A percentile compares a stretch with the other conserved stretches of the same genome.
phyloP scores from a whole-genome alignment of 2,329 filamentous ascomycete genomes.

The Hypoxylon sp. region DNA sequence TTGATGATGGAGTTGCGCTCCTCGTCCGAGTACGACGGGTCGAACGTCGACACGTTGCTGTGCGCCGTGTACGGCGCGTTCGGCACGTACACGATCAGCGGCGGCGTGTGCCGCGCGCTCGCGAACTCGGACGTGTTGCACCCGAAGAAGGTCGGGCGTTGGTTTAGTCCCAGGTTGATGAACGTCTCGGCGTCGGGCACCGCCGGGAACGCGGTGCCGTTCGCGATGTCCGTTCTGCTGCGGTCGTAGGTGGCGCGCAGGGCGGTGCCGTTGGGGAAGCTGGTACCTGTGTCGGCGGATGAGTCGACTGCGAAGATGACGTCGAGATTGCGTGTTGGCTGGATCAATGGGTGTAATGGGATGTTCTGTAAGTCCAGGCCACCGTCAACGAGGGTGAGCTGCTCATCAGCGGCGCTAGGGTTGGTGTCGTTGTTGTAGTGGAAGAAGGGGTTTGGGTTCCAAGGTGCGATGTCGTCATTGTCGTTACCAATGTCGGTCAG shows the following conservation, averaged over 20 bases:
- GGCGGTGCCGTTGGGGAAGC: slow-evolving; percentile 84
- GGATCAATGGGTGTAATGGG: slow-evolving; percentile 82
- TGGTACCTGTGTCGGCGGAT: slow-evolving; percentile 77
- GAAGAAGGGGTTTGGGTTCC: slow-evolving; percentile 82
- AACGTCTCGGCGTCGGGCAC: slow-evolving; percentile 84
- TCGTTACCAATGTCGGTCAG: slow-evolving; percentile 69
- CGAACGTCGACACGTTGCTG: slow-evolving; percentile 86
- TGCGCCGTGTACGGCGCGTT: slow-evolving; percentile 83
- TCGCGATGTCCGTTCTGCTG: slow-evolving; percentile 67
- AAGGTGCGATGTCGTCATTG: slow-evolving; percentile 81
- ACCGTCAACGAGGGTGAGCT: slow-evolving; percentile 82
- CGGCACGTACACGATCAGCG: slow-evolving; percentile 89
- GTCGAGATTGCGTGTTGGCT: slow-evolving; percentile 79
- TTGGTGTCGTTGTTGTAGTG: slow-evolving; percentile 73
- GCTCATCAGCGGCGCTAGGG: slow-evolving; percentile 64
- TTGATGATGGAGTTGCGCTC: slow-evolving; percentile 84
- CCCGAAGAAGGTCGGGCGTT: slow-evolving; percentile 83
- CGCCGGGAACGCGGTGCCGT: slow-evolving; percentile 79
- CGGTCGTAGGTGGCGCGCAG: slow-evolving; percentile 82
- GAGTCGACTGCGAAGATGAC: slow-evolving; percentile 86
- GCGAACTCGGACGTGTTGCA: slow-evolving; percentile 76
- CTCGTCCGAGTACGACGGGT: slow-evolving; percentile 71
- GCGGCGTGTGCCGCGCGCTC: slow-evolving; percentile 59
- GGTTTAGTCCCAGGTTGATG: slow-evolving; percentile 82
- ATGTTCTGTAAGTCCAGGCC: slow-evolving; percentile 85